A percentile compares a stretch with the other conserved stretches of the same genome.
phyloP scores from a whole-genome alignment of 2,329 filamentous ascomycete genomes.

The Cryphonectria parasitica region DNA sequence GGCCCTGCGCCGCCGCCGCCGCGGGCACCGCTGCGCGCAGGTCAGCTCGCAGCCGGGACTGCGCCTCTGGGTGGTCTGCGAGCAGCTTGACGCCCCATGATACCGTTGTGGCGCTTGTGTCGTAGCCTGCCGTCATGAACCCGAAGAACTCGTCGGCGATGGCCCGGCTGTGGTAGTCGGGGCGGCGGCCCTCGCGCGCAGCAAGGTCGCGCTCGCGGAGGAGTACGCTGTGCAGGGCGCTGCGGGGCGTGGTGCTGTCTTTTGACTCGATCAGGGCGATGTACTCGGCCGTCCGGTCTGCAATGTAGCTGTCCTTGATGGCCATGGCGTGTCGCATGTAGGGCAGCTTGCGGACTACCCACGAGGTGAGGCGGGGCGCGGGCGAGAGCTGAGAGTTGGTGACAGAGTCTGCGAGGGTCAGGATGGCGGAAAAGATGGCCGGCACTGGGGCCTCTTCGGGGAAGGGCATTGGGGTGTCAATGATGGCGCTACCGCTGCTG shows the following conservation, averaged over 20 bases:
- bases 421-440: constrained; percentile 33
- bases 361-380: constrained; percentile 35
- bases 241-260: constrained; percentile 31
- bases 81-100: constrained; percentile 36
- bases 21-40: constrained; percentile 30
- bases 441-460: constrained; percentile 32
- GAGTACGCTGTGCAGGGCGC: constrained; percentile 40
- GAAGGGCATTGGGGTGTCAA: constrained; percentile 34
- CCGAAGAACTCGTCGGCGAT: constrained; percentile 39
- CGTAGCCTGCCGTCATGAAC: constrained; percentile 40
- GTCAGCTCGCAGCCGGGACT: constrained; percentile 34
- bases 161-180: constrained; percentile 32
- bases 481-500: background rate
- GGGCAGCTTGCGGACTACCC: constrained; percentile 36
- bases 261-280: constrained; percentile 32
- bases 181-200: constrained; percentile 34
- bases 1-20: constrained; percentile 28
- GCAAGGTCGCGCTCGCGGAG: constrained; percentile 39
- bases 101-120: constrained; percentile 38
- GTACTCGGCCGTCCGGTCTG: constrained; percentile 33
- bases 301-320: constrained; percentile 38
- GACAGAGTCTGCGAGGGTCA: constrained; percentile 36
- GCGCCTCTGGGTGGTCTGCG: constrained; percentile 33
- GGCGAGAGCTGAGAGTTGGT: constrained; percentile 38
- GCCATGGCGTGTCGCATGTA: constrained; percentile 37